phyloP scores from a whole-genome alignment of 768 basidiomycete species.

The Mycena olivaceomarginata region DNA sequence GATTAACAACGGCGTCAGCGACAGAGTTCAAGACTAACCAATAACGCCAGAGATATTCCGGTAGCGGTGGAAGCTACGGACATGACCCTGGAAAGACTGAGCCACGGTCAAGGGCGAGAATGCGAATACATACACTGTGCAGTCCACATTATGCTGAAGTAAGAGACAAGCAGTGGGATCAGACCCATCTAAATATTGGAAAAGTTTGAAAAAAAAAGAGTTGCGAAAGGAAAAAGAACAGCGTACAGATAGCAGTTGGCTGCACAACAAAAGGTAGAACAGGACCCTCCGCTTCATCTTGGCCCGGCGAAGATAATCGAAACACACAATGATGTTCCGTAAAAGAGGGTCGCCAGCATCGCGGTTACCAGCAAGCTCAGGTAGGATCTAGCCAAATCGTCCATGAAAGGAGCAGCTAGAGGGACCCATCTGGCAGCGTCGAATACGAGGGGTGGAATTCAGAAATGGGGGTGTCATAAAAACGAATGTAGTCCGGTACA shows the following conservation, averaged over 20 bases:
- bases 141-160: slow-evolving; percentile 64
- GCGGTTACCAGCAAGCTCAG: slow-evolving; percentile 69
- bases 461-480: slow-evolving; percentile 63
- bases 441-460: slow-evolving; percentile 70
- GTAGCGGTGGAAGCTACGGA: slow-evolving; percentile 59
- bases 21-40: slow-evolving; percentile 53
- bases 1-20: slow-evolving; percentile 6
- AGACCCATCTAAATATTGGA: slow-evolving; percentile 35
- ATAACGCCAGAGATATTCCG: slow-evolving; percentile 60
- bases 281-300: slow-evolving; percentile 75
- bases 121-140: slow-evolving; percentile 65
- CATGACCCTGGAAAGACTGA: slow-evolving; percentile 55
- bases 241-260: slow-evolving; percentile 69
- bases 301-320: slow-evolving; percentile 71
- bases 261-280: slow-evolving; percentile 74
- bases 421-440: slow-evolving; percentile 74
- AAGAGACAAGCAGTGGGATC: slow-evolving; percentile 62
- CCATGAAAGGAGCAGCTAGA: slow-evolving; percentile 68
- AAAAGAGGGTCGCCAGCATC: slow-evolving; percentile 70
- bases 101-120: neutral
- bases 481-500: slow-evolving; percentile 67
- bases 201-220: too few relatives aligned
- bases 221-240: neutral
- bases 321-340: slow-evolving; percentile 70
- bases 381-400: slow-evolving; percentile 63